Evolutionary conservation across 208 protist species (phyloP).

Genomic region (Leishmania braziliensis): DNA sequence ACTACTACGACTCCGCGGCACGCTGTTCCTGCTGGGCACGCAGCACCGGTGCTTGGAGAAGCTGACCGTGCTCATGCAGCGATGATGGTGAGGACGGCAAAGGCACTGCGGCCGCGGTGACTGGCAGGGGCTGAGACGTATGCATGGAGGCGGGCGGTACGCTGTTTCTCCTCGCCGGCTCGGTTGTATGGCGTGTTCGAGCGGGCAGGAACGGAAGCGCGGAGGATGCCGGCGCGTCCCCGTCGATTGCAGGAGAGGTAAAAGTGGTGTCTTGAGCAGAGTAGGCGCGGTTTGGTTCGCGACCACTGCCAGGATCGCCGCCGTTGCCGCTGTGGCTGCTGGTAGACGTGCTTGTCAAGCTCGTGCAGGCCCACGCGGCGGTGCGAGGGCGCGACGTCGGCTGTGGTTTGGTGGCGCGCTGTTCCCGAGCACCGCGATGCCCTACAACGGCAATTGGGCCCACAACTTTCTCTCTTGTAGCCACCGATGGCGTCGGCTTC

Average conservation of each 20-base stretch:
- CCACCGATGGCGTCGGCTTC: background rate
- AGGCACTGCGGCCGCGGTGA: background rate
- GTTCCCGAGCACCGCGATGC: background rate
- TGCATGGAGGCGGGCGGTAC: background rate
- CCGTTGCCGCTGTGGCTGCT: conserved; percentile 15
- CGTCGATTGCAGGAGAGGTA: background rate
- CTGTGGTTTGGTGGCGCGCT: background rate
- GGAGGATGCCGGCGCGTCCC: conserved; percentile 2
- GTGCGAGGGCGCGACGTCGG: background rate
- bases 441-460: background rate
- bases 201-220: conserved; percentile 5
- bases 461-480: background rate
- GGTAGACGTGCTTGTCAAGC: conserved; percentile 28
- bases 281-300: background rate
- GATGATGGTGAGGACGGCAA: conserved; percentile 3
- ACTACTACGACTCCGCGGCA: background rate
- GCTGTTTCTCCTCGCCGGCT: background rate
- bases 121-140: background rate
- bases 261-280: background rate
- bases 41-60: conserved; percentile 9
- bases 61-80: background rate
- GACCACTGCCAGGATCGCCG: background rate
- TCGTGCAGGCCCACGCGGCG: conserved; percentile 8
- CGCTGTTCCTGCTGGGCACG: conserved; percentile 11
- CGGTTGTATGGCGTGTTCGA: too few species aligned